phyloP scores from a whole-genome alignment of 2,329 filamentous ascomycete genomes.

The Diplodia intermedia region DNA sequence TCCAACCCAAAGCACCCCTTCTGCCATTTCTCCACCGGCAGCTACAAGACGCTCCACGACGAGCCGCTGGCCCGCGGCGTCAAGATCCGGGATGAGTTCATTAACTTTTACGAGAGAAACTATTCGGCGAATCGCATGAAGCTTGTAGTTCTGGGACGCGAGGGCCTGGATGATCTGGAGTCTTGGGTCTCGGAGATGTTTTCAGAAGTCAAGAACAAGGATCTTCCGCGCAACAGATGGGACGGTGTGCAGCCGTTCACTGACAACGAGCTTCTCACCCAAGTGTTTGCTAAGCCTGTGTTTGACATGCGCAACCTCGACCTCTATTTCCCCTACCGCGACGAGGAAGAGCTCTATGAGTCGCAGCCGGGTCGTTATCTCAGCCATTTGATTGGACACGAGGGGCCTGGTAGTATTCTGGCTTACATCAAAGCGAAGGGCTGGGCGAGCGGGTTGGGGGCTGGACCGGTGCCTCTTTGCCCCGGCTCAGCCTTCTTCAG shows the following conservation, averaged over 20 bases:
- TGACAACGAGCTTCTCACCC: constrained; percentile 67
- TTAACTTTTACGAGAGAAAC: constrained; percentile 86
- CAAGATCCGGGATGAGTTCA: constrained; percentile 88
- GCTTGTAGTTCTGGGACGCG: constrained; percentile 82
- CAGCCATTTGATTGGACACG: constrained; percentile 87
- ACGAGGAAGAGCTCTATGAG: constrained; percentile 80
- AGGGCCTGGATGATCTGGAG: constrained; percentile 81
- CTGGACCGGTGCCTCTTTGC: constrained; percentile 77
- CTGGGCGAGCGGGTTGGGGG: constrained; percentile 84
- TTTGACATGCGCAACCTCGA: constrained; percentile 84
- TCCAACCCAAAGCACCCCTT: constrained; percentile 88
- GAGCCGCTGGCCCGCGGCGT: constrained; percentile 79
- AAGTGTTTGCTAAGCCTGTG: constrained; percentile 88
- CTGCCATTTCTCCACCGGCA: constrained; percentile 90
- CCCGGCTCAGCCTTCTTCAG: constrained; percentile 83
- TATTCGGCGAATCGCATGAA: constrained; percentile 97
- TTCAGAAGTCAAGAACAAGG: constrained; percentile 79
- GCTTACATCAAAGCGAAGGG: constrained; percentile 89
- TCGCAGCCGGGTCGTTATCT: constrained; percentile 85
- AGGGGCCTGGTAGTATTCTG: constrained; percentile 90
- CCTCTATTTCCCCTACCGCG: constrained; percentile 82
- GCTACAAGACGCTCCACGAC: constrained; percentile 83
- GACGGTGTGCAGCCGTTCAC: constrained; percentile 67
- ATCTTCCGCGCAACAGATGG: constrained; percentile 73
- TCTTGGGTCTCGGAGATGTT: constrained; percentile 86